Conservation (phyloP, 2,329 filamentous ascomycete genomes). For the Cercospora beticola region DNA sequence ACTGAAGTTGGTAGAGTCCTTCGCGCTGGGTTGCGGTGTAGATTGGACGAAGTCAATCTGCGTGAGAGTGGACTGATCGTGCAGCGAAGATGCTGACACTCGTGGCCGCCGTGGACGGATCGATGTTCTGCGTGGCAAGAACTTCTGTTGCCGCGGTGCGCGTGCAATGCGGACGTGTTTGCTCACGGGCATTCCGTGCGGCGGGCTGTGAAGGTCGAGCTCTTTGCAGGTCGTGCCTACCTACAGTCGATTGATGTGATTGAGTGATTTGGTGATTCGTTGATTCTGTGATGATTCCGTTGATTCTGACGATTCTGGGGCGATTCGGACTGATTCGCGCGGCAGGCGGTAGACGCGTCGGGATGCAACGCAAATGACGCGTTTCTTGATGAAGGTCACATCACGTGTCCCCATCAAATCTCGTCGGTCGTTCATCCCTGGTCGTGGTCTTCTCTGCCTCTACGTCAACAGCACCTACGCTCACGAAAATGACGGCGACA, state of each 20-base stretch:
- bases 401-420: not conserved
- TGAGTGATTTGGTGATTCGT: not conserved
- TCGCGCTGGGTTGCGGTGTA: constrained; percentile 6
- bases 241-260: not conserved
- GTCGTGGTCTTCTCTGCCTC: not conserved
- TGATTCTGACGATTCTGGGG: no score
- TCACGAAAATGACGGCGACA: constrained; percentile 14
- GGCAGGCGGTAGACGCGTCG: no score
- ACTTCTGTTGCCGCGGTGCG: constrained; percentile 19
- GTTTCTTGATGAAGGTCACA: not conserved
- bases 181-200: constrained; percentile 16
- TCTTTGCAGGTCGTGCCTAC: not conserved
- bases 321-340: no score
- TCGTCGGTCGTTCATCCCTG: not conserved
- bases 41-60: constrained; percentile 24
- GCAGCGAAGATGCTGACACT: constrained; percentile 7
- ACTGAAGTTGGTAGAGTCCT: not conserved
- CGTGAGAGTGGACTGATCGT: constrained; percentile 24
- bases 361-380: not conserved
- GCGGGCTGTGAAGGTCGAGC: not conserved
- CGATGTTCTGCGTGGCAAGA: constrained; percentile 12
- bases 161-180: constrained; percentile 11
- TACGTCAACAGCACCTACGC: not conserved
- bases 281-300: not conserved
- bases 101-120: constrained; percentile 12